Evolutionary conservation across 2,329 filamentous ascomycete species (phyloP), one percentile per base, ranked within the genome.

Genomic region (Iodosphaeria phyllophila): DNA sequence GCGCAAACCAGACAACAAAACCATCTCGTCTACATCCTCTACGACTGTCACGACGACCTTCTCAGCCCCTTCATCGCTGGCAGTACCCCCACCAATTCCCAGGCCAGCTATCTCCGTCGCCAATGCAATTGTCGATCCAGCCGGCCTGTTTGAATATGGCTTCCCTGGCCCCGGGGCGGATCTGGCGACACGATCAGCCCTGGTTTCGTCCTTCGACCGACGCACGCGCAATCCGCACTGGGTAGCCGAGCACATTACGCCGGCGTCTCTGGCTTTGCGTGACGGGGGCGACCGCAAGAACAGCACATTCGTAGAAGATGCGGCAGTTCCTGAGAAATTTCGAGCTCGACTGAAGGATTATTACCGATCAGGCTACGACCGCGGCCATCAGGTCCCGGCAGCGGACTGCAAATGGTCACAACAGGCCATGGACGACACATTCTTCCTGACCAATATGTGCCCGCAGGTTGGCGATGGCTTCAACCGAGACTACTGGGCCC

Each of bases 401-500:
- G 89, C 89, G 20, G 89, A 98, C 52, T 80, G 78, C 28, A 92
- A 91, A 56, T 98, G 89, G 84, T 79, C 73, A 33, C 89, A 98
- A 52, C 51, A 66, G 18, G 84, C 89, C 34, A 92, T 98, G 82
- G 72, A 98, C 52, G 80, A 79, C 29, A 98, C 89, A 3, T 98
- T 98, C 45, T 74, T 70, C 43, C 64, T 98, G 28, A 75, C 66
- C 45, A 98, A 98, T 56, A 98, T 98, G 84, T 92, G 84, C 45
- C 89, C 89, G 16, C 89, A 98, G 55, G 89, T 98, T 16, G 89
- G 89, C 36, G 82, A 93, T 46, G 89, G 89, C 30, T 98, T 98
- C 63, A 98, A 98, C 56, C 68, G 89, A 25, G 89, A 98, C 56
- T 98, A 98, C 65, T 98, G 89, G 89, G 78, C 89, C 18, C 89